Conservation (phyloP, 176 grass and related monocot species). For the Raddia guianensis region DNA sequence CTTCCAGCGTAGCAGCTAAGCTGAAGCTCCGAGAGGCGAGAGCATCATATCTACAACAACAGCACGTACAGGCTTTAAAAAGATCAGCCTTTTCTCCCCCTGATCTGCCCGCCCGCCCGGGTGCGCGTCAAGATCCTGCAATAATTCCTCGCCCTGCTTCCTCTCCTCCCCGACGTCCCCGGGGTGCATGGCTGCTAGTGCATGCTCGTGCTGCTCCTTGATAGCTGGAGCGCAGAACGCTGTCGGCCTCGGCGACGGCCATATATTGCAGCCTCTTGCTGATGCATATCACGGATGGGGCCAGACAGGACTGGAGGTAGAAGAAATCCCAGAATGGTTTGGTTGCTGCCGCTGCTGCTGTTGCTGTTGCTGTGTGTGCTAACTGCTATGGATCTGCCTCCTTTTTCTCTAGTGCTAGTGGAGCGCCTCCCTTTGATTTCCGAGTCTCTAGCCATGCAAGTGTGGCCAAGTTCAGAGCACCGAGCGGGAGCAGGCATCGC, state of each 20-base stretch:
- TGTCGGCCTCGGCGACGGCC: background rate
- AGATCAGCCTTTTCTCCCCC: background rate
- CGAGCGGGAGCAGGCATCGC: conserved; percentile 18
- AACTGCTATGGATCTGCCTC: background rate
- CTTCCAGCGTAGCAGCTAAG: background rate
- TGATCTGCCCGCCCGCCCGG: conserved; percentile 3
- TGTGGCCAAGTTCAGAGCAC: conserved; percentile 41
- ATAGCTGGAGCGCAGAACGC: conserved; percentile 57
- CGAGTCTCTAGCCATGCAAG: no score
- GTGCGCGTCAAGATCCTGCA: conserved; percentile 35
- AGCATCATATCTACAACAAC: background rate
- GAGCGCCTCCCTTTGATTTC: background rate
- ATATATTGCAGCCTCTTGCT: background rate
- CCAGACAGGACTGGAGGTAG: background rate
- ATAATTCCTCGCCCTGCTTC: conserved; percentile 5
- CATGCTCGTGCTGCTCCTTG: background rate
- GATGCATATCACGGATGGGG: background rate
- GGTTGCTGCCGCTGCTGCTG: background rate
- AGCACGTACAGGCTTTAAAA: conserved; percentile 1
- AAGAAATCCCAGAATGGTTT: background rate
- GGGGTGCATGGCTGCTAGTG: no score
- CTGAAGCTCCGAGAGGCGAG: background rate
- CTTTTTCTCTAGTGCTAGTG: conserved; percentile 5
- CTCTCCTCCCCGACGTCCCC: no score
- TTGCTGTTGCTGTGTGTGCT: no score